Base-by-base conservation (phyloP, 202 grass and related monocot species). In the Schoenoplectus tabernaemontani region DNA sequence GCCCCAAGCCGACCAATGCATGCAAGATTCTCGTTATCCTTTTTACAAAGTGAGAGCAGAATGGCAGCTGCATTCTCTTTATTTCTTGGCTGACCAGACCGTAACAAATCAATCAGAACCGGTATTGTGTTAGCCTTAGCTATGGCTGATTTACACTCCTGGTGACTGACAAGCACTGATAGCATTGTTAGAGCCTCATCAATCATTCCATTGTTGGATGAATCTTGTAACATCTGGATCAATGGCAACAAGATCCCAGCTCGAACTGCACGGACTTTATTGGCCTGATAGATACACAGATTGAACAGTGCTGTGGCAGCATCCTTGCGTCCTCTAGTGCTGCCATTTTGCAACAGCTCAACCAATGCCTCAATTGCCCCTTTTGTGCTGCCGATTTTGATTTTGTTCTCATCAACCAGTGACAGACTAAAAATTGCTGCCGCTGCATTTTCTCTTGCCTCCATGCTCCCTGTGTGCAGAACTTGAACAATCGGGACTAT, bases 281-380 rank as follows among this genome's bases (percentile, higher is more conserved):
- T 99, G 56, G 88, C 96, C 81, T 95, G 88, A 77, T 91, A 99
- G 73, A 95, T 98, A 86, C 96, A 98, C 7, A 92, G 74, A 83
- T 98, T 98, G 83, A 98, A 98, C 72, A 98, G 72, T 59, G 96
- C 96, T 8, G 96, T 95, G 34, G 96, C 91, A 59, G 96, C 91
- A 91, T 95, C 90, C 78, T 95, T 95, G 62, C 85, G 91, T 63
- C 96, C 96, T 78, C 91, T 92, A 77, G 86, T 63, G 26, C 91
- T 92, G 9, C 91, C 96, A 37, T 87, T 89, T 43, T 95, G 85
- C 30, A 99, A 83, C 79, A 95, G 76, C 64, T 92, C 89, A 3
- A 99, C 85, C 71, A 95, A 82, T 64, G 91, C 85, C 78, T 95
- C 96, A 4, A 99, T 90, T 32, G 90, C 86, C 53, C 96, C 91